Percentiles rank a stretch among this genome's conserved stretches.
phyloP scores from a whole-genome alignment of 2,329 filamentous ascomycete species.

The Onygenales sp. region DNA sequence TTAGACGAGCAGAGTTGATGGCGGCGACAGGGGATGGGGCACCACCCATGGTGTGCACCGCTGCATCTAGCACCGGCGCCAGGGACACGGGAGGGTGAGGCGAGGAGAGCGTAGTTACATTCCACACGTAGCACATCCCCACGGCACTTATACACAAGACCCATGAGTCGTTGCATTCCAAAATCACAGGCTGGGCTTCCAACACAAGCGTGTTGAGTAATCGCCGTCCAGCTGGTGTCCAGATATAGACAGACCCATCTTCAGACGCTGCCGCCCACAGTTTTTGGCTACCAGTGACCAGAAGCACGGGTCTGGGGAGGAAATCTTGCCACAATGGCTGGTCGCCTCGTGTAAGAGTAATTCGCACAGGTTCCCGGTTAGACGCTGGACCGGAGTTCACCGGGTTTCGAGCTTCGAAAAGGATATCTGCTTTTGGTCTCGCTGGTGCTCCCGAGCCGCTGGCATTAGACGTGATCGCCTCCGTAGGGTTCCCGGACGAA shows the following conservation, averaged over 20 bases:
- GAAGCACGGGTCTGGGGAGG: constrained; percentile 73
- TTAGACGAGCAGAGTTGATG: constrained; percentile 83
- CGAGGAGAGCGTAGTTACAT: constrained; percentile 70
- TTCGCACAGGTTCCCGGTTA: constrained; percentile 70
- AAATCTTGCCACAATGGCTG: constrained; percentile 89
- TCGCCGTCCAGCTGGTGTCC: constrained; percentile 84
- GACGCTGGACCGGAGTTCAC: constrained; percentile 49
- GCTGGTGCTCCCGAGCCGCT: constrained; percentile 24
- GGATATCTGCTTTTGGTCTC: constrained; percentile 56
- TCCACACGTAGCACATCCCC: constrained; percentile 89
- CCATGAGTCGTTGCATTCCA: constrained; percentile 85
- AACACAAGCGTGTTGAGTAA: constrained; percentile 76
- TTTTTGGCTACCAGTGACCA: constrained; percentile 79
- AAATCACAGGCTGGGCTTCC: constrained; percentile 86
- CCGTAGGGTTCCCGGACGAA: constrained; percentile 33
- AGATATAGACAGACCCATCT: constrained; percentile 80
- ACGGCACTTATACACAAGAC: constrained; percentile 80
- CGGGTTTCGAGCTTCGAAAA: constrained; percentile 85
- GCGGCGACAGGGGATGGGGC: constrained; percentile 73
- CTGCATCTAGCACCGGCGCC: constrained; percentile 79
- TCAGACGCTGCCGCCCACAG: constrained; percentile 94
- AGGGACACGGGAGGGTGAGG: constrained; percentile 86
- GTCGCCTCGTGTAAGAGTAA: constrained; percentile 73
- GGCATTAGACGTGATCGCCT: constrained; percentile 16
- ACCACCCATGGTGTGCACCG: constrained; percentile 65